phyloP scores from a whole-genome alignment of 768 basidiomycete genomes.

The Hydnum rufescens region DNA sequence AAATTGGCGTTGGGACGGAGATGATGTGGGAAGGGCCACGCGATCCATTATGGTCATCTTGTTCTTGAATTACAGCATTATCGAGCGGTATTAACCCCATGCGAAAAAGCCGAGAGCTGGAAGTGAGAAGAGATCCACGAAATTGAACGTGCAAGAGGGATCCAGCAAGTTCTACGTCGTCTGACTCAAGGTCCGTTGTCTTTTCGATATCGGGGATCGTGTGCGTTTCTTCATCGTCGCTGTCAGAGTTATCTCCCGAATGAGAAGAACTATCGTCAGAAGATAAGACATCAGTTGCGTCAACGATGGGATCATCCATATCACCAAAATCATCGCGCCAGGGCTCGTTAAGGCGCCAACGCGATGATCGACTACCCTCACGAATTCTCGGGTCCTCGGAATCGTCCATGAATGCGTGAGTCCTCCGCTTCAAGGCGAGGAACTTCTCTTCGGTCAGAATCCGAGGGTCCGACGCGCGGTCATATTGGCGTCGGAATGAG shows the following conservation, averaged over 20 bases:
- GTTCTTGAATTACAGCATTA: neutral
- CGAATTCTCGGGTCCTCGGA: no score
- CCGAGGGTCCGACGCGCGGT: no score
- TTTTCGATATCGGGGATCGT: no score
- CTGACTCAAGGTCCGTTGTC: neutral
- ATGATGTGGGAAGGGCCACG: slow-evolving; percentile 6
- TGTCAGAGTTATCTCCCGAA: no score
- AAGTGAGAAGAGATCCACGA: neutral
- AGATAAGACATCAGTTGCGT: neutral
- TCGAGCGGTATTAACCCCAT: neutral
- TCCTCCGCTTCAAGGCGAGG: no score
- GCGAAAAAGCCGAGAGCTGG: neutral
- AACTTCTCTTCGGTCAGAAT: no score
- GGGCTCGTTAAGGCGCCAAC: no score
- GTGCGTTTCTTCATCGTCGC: no score
- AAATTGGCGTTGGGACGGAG: slow-evolving; percentile 69
- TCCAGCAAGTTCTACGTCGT: neutral
- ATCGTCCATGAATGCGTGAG: no score
- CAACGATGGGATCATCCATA: neutral
- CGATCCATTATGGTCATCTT: neutral
- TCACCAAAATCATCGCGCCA: no score
- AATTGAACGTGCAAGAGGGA: neutral
- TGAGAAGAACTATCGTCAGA: neutral
- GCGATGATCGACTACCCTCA: no score
- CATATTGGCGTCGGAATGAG: no score